Percentiles rank a stretch among this genome's conserved stretches.
Evolutionary conservation across 352 stramenopile genomes (phyloP).

Genomic region (Plasmopara muralis): DNA sequence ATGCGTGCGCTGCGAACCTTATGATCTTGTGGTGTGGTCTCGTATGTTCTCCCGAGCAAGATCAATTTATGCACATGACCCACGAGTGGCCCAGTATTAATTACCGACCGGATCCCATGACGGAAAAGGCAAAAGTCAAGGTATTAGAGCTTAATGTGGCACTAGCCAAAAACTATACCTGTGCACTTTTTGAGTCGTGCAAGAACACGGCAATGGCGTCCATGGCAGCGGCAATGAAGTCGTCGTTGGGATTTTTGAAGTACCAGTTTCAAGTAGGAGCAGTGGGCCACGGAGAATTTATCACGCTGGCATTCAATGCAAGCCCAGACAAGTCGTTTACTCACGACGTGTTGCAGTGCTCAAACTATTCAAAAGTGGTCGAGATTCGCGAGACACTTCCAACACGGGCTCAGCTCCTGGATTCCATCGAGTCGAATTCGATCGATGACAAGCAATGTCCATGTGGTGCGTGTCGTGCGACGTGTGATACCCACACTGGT

Average conservation of each 20-base stretch:
- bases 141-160: conserved; percentile 74
- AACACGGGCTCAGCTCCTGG: conserved; percentile 54
- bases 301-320: conserved; percentile 65
- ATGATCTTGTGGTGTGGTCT: conserved; percentile 85
- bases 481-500: conserved; percentile 46
- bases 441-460: conserved; percentile 61
- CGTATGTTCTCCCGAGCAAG: conserved; percentile 72
- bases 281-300: conserved; percentile 83
- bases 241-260: conserved; percentile 81
- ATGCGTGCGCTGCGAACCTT: conserved; percentile 77
- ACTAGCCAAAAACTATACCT: conserved; percentile 67
- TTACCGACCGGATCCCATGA: conserved; percentile 71
- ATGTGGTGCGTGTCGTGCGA: conserved; percentile 58
- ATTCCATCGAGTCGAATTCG: conserved; percentile 48
- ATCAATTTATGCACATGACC: conserved; percentile 67
- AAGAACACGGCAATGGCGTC: conserved; percentile 80
- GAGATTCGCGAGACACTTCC: conserved; percentile 34
- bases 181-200: conserved; percentile 77
- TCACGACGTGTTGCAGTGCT: conserved; percentile 59
- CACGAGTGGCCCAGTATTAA: conserved; percentile 58
- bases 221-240: conserved; percentile 66
- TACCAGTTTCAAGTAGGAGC: conserved; percentile 86
- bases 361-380: conserved; percentile 68
- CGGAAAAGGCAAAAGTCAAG: conserved; percentile 62
- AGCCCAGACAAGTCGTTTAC: conserved; percentile 37